Percentiles rank a stretch among this genome's conserved stretches.
Evolutionary conservation across 805 yeast genomes (phyloP).

Genomic region (Lipomyces starkeyi): DNA sequence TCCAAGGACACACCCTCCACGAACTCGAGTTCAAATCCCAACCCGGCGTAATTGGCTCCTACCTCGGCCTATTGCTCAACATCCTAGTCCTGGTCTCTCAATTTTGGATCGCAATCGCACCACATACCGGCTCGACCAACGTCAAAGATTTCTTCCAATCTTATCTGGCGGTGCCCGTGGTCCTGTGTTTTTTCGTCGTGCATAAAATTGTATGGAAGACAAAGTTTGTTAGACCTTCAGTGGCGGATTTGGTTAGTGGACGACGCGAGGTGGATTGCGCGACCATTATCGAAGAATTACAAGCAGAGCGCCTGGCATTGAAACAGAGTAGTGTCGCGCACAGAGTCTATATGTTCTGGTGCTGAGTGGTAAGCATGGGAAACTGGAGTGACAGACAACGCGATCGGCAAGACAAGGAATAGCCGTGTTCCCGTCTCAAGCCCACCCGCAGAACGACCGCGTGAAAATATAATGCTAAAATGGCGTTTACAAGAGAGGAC

Average conservation of each 20-base stretch:
- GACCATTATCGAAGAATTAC: slow-evolving; percentile 59
- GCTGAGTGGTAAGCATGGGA: slow-evolving; percentile 46
- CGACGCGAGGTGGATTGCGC: slow-evolving; percentile 66
- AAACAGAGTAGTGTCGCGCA: slow-evolving; percentile 54
- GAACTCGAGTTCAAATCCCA: slow-evolving; percentile 73
- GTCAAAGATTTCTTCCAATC: slow-evolving; percentile 57
- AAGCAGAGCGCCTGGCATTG: slow-evolving; percentile 60
- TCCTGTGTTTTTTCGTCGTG: slow-evolving; percentile 54
- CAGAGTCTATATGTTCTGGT: slow-evolving; percentile 65
- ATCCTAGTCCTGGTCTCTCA: slow-evolving; percentile 70
- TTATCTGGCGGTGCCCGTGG: slow-evolving; percentile 57
- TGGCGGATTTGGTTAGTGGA: slow-evolving; percentile 68
- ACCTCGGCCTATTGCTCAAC: slow-evolving; percentile 65
- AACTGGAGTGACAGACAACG: too few species aligned
- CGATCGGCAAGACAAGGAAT: too few species aligned
- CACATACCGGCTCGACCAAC: slow-evolving; percentile 54
- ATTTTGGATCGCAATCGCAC: slow-evolving; percentile 83
- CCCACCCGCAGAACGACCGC: too few species aligned
- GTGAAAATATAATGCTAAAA: too few species aligned
- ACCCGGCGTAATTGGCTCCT: slow-evolving; percentile 71
- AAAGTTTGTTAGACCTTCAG: slow-evolving; percentile 53
- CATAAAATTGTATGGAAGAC: slow-evolving; percentile 57
- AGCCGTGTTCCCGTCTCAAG: too few species aligned
- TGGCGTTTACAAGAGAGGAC: too few species aligned
- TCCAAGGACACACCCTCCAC: slow-evolving; percentile 68